Evolutionary conservation across 495 filamentous ascomycete species (phyloP).

Genomic region (Pseudevernia furfuracea): DNA sequence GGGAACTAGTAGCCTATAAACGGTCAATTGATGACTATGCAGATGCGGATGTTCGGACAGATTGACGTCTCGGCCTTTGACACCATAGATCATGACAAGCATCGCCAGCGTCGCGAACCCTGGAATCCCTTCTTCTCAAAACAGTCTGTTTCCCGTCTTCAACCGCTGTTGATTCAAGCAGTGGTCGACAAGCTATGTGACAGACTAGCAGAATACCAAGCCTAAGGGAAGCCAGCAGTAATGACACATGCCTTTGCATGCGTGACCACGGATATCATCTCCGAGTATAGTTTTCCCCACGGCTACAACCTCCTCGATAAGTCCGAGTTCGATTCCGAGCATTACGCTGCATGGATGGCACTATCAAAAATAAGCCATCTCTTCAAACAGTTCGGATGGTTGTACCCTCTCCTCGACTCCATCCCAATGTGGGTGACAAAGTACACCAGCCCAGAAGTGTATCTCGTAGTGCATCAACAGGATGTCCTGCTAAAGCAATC

Average conservation of each 20-base stretch:
- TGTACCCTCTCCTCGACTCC: constrained; percentile 19
- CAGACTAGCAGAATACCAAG: constrained; percentile 25
- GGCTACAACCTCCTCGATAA: constrained; percentile 31
- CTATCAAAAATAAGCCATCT: constrained; percentile 9
- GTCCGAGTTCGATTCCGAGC: constrained; percentile 16
- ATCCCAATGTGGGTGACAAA: constrained; percentile 19
- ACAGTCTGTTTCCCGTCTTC: constrained; percentile 23
- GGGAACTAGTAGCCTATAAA: constrained; percentile 16
- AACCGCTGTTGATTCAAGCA: constrained; percentile 27
- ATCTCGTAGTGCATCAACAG: constrained; percentile 2
- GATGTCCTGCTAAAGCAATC: constrained; percentile 12
- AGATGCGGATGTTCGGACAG: constrained; percentile 22
- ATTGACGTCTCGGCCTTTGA: constrained; percentile 19
- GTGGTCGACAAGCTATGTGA: constrained; percentile 24
- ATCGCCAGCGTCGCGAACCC: constrained; percentile 30
- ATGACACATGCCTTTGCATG: constrained; percentile 28
- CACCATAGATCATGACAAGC: constrained; percentile 31
- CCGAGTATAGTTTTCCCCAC: constrained; percentile 38
- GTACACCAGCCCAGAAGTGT: constrained; percentile 12
- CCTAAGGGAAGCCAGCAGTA: constrained; percentile 24
- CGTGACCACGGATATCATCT: constrained; percentile 38
- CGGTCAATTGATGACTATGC: too few relatives aligned
- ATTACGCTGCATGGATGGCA: constrained; percentile 19
- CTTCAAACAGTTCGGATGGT: constrained; percentile 19
- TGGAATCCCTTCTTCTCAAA: constrained; percentile 33